These are phyloP conservation scores for Calvatia gigantea DNA, from an alignment of 768 basidiomycete genomes.

Conservation along the genomic window DNA sequence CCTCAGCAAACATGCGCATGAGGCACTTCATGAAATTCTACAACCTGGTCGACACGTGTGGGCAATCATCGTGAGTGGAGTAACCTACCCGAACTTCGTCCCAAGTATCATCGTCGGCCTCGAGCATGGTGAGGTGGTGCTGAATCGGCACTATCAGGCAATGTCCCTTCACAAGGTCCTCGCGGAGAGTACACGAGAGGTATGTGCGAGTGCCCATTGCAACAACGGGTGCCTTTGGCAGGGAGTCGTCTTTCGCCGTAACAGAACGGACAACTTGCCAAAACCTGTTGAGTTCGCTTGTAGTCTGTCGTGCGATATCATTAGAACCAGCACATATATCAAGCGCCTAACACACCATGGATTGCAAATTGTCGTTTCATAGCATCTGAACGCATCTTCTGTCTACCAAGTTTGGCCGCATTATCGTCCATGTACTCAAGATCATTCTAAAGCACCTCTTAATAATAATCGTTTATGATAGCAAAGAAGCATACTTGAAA, in stretches of 20 bases:
- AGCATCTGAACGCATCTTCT: conserved; percentile 94
- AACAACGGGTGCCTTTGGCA: conserved; percentile 82
- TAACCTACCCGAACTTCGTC: conserved; percentile 86
- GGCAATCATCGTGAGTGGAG: not conserved
- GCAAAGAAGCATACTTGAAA: conserved; percentile 57
- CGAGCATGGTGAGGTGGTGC: conserved; percentile 86
- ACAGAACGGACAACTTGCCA: conserved; percentile 85
- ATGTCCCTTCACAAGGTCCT: conserved; percentile 90
- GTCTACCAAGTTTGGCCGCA: conserved; percentile 85
- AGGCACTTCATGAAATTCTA: conserved; percentile 88
- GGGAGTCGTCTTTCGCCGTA: conserved; percentile 90
- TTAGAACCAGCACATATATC: not conserved
- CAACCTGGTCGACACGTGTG: not conserved
- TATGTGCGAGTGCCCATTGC: conserved; percentile 91
- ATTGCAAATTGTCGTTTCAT: conserved; percentile 98
- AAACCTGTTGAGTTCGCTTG: conserved; percentile 87
- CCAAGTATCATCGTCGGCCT: conserved; percentile 97
- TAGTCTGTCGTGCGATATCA: conserved; percentile 57
- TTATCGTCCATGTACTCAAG: conserved; percentile 97
- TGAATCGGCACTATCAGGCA: conserved; percentile 95
- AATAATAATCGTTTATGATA: not conserved
- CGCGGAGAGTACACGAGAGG: conserved; percentile 82
- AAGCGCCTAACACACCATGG: conserved; percentile 53
- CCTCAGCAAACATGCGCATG: conserved; percentile 91
- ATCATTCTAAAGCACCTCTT: conserved; percentile 52